A percentile compares a stretch with the other conserved stretches of the same genome.
Conservation (phyloP, 805 yeast species). For the Candida loeiensis region DNA sequence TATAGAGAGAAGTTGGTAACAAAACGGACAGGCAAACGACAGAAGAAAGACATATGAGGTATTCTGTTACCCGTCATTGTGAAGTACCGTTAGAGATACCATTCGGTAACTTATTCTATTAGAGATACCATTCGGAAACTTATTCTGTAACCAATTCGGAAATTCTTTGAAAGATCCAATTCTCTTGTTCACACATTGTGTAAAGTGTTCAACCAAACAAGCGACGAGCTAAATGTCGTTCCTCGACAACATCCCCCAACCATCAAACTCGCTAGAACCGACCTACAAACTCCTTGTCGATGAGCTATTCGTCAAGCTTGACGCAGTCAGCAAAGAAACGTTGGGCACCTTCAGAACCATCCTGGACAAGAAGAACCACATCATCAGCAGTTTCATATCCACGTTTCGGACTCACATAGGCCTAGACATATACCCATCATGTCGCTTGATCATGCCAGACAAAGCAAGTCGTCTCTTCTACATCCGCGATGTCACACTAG, state of each 20-base stretch:
- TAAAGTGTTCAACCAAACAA: neutral
- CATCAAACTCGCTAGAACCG: constrained; percentile 22
- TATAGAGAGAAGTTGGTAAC: too few species aligned
- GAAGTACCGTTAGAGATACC: too few species aligned
- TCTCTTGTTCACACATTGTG: neutral
- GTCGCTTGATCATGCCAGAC: constrained; percentile 59
- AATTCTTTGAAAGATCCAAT: neutral
- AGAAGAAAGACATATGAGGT: too few species aligned
- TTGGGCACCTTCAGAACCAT: constrained; percentile 23
- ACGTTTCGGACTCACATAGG: constrained; percentile 38
- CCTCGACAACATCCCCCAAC: constrained; percentile 4
- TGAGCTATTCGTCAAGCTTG: constrained; percentile 41
- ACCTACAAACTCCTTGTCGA: constrained; percentile 38
- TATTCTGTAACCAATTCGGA: neutral
- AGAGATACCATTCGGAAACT: too few species aligned
- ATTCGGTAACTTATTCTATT: too few species aligned
- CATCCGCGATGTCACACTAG: constrained; percentile 61
- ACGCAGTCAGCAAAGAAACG: constrained; percentile 25
- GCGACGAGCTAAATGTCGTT: constrained; percentile 1
- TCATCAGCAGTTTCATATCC: constrained; percentile 28
- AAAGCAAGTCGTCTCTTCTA: constrained; percentile 60
- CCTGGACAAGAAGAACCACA: constrained; percentile 23
- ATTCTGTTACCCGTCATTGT: too few species aligned
- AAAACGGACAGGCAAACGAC: too few species aligned
- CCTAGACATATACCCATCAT: constrained; percentile 59